Conservation (phyloP, 306 rosid genomes). For the Cicer yamashitae region DNA sequence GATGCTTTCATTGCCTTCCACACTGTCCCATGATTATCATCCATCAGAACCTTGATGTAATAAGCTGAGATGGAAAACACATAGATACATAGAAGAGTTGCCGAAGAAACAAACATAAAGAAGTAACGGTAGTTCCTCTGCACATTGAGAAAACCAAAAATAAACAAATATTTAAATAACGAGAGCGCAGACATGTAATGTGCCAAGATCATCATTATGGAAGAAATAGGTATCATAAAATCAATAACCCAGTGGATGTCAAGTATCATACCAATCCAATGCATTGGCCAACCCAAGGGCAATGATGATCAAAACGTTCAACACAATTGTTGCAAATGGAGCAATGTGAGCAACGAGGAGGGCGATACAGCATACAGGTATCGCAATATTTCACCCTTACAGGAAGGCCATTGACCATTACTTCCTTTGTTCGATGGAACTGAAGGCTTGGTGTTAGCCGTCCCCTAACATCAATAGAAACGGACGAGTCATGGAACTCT, state of each 20-base stretch:
- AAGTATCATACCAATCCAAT: constrained; percentile 81
- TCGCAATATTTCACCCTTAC: constrained; percentile 92
- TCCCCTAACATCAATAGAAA: constrained; percentile 66
- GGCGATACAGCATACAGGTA: constrained; percentile 97
- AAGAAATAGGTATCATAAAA: constrained; percentile 20
- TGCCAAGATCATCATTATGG: constrained; percentile 35
- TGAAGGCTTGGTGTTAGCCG: constrained; percentile 85
- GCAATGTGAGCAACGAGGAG: constrained; percentile 98
- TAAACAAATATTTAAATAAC: constrained; percentile 33
- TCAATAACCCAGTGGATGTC: background rate
- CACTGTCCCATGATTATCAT: constrained; percentile 65
- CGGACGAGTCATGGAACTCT: constrained; percentile 71
- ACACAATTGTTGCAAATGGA: constrained; percentile 97
- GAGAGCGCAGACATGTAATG: constrained; percentile 32
- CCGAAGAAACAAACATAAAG: constrained; percentile 89
- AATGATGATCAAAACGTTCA: constrained; percentile 96
- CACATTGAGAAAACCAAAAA: constrained; percentile 48
- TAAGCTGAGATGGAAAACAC: constrained; percentile 83
- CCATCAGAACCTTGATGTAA: constrained; percentile 86
- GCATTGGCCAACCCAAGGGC: constrained; percentile 99
- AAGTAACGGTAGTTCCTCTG: constrained; percentile 91
- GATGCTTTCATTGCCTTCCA: constrained; percentile 94
- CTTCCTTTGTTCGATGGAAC: constrained; percentile 80
- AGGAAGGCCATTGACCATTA: constrained; percentile 69
- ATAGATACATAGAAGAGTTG: constrained; percentile 87